phyloP scores from a whole-genome alignment of 805 yeast species.

The Grigorovia yakushimaensis region DNA sequence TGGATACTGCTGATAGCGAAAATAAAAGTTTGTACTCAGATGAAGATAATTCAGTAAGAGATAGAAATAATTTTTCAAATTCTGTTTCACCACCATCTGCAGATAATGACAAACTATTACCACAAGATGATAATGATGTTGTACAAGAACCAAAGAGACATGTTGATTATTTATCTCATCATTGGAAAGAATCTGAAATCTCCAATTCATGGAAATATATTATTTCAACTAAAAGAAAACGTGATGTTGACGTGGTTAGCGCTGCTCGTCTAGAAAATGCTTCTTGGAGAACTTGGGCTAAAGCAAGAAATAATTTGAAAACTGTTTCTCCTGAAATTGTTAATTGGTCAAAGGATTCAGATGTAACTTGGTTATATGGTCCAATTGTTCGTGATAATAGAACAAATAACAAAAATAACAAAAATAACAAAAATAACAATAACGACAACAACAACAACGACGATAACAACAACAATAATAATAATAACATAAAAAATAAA shows the following conservation, averaged over 20 bases:
- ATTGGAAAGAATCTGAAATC: conserved; percentile 92
- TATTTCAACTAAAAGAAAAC: conserved; percentile 56
- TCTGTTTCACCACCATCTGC: conserved; percentile 31
- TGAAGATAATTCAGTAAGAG: conserved; percentile 1
- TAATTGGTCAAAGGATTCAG: conserved; percentile 95
- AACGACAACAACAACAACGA: background rate
- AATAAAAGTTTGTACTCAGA: conserved; percentile 1
- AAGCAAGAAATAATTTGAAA: conserved; percentile 62
- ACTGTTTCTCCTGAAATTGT: conserved; percentile 87
- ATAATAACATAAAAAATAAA: background rate
- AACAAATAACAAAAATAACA: background rate
- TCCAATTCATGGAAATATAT: conserved; percentile 95
- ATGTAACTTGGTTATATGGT: conserved; percentile 97
- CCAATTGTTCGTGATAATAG: conserved; percentile 38
- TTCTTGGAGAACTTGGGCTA: conserved; percentile 98
- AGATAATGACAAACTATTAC: conserved; percentile 27
- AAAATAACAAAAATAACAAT: conserved; percentile 1
- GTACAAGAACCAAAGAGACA: conserved; percentile 76
- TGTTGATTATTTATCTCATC: conserved; percentile 89
- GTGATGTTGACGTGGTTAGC: conserved; percentile 57
- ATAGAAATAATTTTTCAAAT: conserved; percentile 8
- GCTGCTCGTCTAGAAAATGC: conserved; percentile 80
- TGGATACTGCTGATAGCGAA: conserved; percentile 3
- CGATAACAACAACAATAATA: too few relatives aligned
- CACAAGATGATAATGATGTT: conserved; percentile 82